Conservation (phyloP, 345 rosid genomes). For the Durio zibethinus region DNA sequence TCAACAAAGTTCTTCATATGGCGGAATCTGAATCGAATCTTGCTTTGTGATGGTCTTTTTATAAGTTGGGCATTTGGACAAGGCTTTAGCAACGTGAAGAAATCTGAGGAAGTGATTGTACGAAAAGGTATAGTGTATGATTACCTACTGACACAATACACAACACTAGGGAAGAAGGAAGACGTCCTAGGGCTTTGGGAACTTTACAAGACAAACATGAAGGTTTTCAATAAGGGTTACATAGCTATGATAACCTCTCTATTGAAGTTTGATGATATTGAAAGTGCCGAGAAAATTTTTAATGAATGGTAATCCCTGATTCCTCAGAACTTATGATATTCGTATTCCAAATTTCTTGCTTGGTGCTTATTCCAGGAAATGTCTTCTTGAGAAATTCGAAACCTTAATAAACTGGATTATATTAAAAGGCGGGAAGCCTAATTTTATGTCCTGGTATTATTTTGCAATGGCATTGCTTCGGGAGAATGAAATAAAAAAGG, state of each 20-base stretch:
- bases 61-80: slow-evolving; percentile 39
- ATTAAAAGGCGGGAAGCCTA: slow-evolving; percentile 24
- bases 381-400: slow-evolving; percentile 35
- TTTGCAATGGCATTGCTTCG: slow-evolving; percentile 18
- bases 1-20: slow-evolving; percentile 45
- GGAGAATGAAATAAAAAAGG: slow-evolving; percentile 18
- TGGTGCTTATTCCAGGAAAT: slow-evolving; percentile 27
- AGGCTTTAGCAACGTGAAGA: slow-evolving; percentile 47
- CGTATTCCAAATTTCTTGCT: slow-evolving; percentile 31
- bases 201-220: slow-evolving; percentile 18
- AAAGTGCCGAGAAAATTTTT: slow-evolving; percentile 37
- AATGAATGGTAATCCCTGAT: slow-evolving; percentile 36
- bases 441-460: slow-evolving; percentile 24
- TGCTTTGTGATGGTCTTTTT: slow-evolving; percentile 35
- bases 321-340: not conserved
- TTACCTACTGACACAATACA: slow-evolving; percentile 28
- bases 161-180: slow-evolving; percentile 35
- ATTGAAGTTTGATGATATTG: slow-evolving; percentile 41
- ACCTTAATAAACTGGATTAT: slow-evolving; percentile 9
- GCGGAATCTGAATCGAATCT: slow-evolving; percentile 41
- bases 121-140: slow-evolving; percentile 10
- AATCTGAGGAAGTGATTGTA: slow-evolving; percentile 32
- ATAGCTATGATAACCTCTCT: slow-evolving; percentile 18
- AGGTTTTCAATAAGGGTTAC: slow-evolving; percentile 26
- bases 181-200: slow-evolving; percentile 44